A percentile compares a stretch with the other conserved stretches of the same genome.
These are phyloP conservation scores for Arthrobotrys conoides DNA, from an alignment of 2,329 filamentous ascomycete genomes.

Conservation along the genomic window DNA sequence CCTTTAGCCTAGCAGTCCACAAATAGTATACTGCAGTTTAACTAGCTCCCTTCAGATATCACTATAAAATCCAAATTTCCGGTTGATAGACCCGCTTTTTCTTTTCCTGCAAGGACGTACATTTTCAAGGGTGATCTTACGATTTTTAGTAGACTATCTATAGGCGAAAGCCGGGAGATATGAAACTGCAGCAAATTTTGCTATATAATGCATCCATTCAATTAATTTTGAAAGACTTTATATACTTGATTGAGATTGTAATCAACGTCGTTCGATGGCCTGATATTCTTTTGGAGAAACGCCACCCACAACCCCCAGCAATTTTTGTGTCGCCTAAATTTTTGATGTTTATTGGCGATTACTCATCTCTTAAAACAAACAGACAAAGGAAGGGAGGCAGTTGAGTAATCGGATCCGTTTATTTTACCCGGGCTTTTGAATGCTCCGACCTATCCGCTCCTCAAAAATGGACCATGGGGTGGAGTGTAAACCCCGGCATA, in stretches of 20 bases:
- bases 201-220: neutral
- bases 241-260: neutral
- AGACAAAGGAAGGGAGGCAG: neutral
- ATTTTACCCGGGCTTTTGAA: slow-evolving; percentile 1
- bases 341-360: neutral
- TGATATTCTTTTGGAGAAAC: neutral
- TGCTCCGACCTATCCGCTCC: neutral
- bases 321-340: neutral
- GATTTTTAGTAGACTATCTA: neutral
- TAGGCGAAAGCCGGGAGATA: neutral
- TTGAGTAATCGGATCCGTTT: slow-evolving; percentile 9
- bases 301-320: neutral
- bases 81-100: too few species aligned
- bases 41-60: too few species aligned
- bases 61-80: too few species aligned
- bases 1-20: too few species aligned
- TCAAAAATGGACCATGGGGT: neutral
- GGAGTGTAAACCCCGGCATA: neutral
- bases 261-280: neutral
- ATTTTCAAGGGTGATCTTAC: too few species aligned
- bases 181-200: neutral
- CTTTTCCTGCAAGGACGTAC: too few species aligned
- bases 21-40: too few species aligned
- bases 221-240: neutral
- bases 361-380: neutral